Base-by-base conservation (phyloP, 768 basidiomycete species). In the Leccinum disarticulatum region DNA sequence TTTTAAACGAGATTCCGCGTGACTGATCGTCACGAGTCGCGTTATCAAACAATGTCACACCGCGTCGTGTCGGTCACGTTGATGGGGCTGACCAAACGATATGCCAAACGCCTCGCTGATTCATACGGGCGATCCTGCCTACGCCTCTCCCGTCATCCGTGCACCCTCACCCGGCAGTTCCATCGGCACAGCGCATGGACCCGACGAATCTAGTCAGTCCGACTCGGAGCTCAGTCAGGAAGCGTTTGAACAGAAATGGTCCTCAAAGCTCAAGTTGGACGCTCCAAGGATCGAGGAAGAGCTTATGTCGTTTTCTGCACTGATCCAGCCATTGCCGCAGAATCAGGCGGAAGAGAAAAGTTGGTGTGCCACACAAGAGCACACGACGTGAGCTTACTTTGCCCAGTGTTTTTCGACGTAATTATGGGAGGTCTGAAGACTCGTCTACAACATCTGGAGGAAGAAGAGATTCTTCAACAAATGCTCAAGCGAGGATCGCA, bases 111-210 rank as follows among this genome's bases (percentile, higher is more conserved):
- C 69, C 15, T 70, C 73, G 25, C 60, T 68, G 1, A 75, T 74
- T 43, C 73, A 76, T 54, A 52, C 66, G 1, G 69, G 71, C 35
- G 74, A 75, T 51, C 76, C 76, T 33, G 74, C 74, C 2, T 81
- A 81, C 59, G 80, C 75, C 33, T 73, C 80, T 1, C 80, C 80
- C 3, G 70, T 81, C 58, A 74, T 81, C 22, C 77, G 80, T 36
- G 74, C 77, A 8, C 75, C 79, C 5, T 81, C 80, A 3, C 81
- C 80, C 31, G 77, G 77, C 8, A 79, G 77, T 54, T 79, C 80
- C 14, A 73, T 81, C 52, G 80, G 77, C 38, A 81, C 80, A 46
- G 72, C 77, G n/a, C 81, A 81, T 33, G 78, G 76, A 7, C 70
- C 70, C 15, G 81, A 81, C 64, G 77, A 80, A 61, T 80, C 81